A percentile compares a stretch with the other conserved stretches of the same genome.
Conservation (phyloP, 148 eudicot species). For the Amaranthus hypochondriacus region DNA sequence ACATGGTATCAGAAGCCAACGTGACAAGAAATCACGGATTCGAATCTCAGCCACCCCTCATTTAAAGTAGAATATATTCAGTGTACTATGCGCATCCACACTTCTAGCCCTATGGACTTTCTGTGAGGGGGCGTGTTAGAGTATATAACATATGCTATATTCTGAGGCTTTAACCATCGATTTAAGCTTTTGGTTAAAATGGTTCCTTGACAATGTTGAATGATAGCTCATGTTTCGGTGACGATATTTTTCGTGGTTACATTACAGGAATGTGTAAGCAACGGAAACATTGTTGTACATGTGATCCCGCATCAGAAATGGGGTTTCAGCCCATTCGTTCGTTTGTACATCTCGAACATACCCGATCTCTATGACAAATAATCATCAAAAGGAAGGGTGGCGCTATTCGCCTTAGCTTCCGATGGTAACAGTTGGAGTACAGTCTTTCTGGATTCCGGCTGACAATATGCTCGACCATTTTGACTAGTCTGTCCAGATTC, state of each 20-base stretch:
- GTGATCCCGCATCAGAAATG: not conserved
- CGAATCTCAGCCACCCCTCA: too few relatives aligned
- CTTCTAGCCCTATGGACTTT: too few relatives aligned
- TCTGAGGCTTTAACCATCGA: too few relatives aligned
- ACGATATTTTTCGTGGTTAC: constrained; percentile 6
- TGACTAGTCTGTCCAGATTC: constrained; percentile 1
- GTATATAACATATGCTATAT: too few relatives aligned
- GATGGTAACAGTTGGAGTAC: constrained; percentile 12
- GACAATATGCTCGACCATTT: constrained; percentile 5
- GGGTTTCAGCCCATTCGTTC: constrained; percentile 10
- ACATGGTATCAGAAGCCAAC: too few relatives aligned
- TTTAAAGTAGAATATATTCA: too few relatives aligned
- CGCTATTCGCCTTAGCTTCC: constrained; percentile 14
- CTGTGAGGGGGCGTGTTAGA: too few relatives aligned
- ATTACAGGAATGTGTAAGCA: constrained; percentile 20
- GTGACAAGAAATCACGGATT: too few relatives aligned
- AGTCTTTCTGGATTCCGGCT: not conserved
- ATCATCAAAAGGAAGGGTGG: constrained; percentile 18
- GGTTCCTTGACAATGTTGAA: not conserved
- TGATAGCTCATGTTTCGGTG: not conserved
- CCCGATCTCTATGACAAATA: constrained; percentile 4
- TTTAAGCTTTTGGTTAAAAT: not conserved
- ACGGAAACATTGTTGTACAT: constrained; percentile 8
- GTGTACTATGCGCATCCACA: too few relatives aligned
- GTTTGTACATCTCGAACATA: constrained; percentile 10